Percentiles rank a stretch among this genome's conserved stretches.
phyloP scores from a whole-genome alignment of 768 basidiomycete species.

The Lanmaoa rubissima region DNA sequence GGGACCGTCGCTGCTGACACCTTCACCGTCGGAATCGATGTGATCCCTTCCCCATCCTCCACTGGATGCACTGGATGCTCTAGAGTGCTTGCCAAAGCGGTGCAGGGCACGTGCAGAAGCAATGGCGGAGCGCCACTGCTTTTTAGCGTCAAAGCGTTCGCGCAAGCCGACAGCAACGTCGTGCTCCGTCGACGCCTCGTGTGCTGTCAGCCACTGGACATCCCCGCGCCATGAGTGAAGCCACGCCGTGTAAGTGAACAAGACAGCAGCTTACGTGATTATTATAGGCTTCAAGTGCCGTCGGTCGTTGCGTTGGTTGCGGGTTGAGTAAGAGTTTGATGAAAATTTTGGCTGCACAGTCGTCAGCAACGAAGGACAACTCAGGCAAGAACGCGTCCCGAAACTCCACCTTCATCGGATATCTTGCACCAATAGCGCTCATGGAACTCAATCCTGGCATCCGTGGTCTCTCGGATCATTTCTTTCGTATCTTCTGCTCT shows the following conservation, averaged over 20 bases:
- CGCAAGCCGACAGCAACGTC: conserved; percentile 74
- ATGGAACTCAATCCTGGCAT: conserved; percentile 86
- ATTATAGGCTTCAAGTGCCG: conserved; percentile 66
- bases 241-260: not conserved
- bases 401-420: conserved; percentile 60
- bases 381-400: not conserved
- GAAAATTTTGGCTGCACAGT: conserved; percentile 72
- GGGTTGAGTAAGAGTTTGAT: conserved; percentile 68
- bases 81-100: conserved; percentile 30
- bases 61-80: conserved; percentile 28
- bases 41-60: conserved; percentile 39
- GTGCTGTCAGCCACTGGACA: conserved; percentile 69
- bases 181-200: conserved; percentile 63
- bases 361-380: not conserved
- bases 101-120: conserved; percentile 42
- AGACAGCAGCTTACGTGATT: conserved; percentile 51
- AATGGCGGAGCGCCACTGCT: conserved; percentile 74
- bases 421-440: conserved; percentile 94
- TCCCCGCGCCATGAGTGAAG: not conserved
- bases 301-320: conserved; percentile 68
- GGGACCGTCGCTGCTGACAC: conserved; percentile 31
- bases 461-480: conserved; percentile 80
- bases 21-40: conserved; percentile 22
- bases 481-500: conserved; percentile 75
- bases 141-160: conserved; percentile 77